phyloP scores from a whole-genome alignment of 2,329 filamentous ascomycete genomes.

The Beauveria scarabaeidicola region DNA sequence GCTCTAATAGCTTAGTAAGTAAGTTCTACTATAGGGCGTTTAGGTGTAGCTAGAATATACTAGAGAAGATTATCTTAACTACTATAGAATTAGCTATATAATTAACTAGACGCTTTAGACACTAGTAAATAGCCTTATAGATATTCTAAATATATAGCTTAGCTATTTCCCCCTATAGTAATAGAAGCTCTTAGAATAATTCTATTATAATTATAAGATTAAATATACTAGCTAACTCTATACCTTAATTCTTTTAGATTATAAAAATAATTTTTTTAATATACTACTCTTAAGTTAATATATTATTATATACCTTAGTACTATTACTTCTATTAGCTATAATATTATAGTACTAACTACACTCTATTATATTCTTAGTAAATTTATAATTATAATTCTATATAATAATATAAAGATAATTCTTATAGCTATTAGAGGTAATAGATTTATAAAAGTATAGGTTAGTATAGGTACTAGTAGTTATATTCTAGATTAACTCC shows the following conservation, averaged over 20 bases:
- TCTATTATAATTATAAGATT: slow-evolving; percentile 50
- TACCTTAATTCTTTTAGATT: slow-evolving; percentile 20
- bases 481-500: slow-evolving; percentile 33
- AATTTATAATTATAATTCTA: slow-evolving; percentile 43
- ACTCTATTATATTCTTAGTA: slow-evolving; percentile 29
- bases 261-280: slow-evolving; percentile 16
- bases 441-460: slow-evolving; percentile 38
- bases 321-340: slow-evolving; percentile 2
- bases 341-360: slow-evolving; percentile 33
- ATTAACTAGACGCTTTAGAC: slow-evolving; percentile 2
- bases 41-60: slow-evolving; percentile 14
- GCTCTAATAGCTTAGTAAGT: slow-evolving; percentile 31
- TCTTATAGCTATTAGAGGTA: slow-evolving; percentile 25
- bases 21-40: slow-evolving; percentile 19
- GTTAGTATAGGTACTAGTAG: slow-evolving; percentile 42
- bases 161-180: slow-evolving; percentile 43
- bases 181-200: slow-evolving; percentile 51
- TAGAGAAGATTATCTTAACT: slow-evolving; percentile 7
- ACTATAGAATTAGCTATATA: slow-evolving; percentile 16
- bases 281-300: slow-evolving; percentile 13
- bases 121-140: slow-evolving; percentile 10
- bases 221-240: slow-evolving; percentile 53
- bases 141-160: slow-evolving; percentile 12
- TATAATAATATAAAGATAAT: slow-evolving; percentile 44
- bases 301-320: background rate